Conservation (phyloP, 2,329 filamentous ascomycete genomes). For the Lasiodiplodia sp. region DNA sequence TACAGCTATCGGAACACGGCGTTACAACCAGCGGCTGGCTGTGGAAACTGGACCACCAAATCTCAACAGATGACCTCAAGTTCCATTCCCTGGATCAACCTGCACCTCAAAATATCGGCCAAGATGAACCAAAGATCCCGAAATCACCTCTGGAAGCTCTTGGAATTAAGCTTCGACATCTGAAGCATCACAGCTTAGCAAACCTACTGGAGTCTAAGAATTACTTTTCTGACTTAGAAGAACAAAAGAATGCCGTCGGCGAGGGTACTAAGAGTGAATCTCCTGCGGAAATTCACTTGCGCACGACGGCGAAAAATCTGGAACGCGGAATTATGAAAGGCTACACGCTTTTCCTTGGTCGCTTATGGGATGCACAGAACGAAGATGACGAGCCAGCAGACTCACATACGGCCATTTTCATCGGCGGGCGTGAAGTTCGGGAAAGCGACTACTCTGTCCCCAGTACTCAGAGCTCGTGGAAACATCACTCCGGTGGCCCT, state of each 20-base stretch:
- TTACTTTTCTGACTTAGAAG: neutral
- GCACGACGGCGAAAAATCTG: neutral
- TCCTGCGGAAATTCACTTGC: slow-evolving; percentile 6
- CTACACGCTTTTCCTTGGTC: slow-evolving; percentile 8
- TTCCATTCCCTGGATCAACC: neutral
- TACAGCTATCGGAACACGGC: slow-evolving; percentile 24
- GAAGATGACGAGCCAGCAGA: neutral
- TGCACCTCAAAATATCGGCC: neutral
- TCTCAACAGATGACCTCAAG: slow-evolving; percentile 3
- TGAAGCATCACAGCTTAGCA: neutral
- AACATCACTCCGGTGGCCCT: neutral
- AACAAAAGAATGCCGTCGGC: neutral
- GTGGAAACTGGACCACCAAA: slow-evolving; percentile 29
- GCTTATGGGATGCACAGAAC: neutral
- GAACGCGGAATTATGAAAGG: neutral
- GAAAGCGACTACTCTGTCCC: neutral
- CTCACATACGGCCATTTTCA: neutral
- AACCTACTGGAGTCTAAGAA: neutral
- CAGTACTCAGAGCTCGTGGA: neutral
- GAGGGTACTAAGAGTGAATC: neutral
- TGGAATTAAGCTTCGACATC: neutral
- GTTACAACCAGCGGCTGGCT: slow-evolving; percentile 30
- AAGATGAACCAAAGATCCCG: no score
- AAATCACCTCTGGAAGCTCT: neutral
- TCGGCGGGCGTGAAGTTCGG: neutral